Conservation (phyloP, 148 eudicot species). For the Agrostemma githago region DNA sequence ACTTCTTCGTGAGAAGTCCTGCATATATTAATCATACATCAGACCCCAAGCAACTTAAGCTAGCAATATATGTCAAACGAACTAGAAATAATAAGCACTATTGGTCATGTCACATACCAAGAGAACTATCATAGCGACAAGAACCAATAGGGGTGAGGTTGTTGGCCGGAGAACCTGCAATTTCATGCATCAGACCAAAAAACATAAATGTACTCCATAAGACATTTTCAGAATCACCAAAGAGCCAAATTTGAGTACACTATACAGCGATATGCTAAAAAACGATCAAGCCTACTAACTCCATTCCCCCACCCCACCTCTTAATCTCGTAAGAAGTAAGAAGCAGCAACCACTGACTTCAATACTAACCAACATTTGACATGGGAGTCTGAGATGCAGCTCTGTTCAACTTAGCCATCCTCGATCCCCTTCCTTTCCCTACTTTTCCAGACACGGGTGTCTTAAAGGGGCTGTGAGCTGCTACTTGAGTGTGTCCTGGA, state of each 20-base stretch:
- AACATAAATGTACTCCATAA: neutral
- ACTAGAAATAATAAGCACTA: conserved; percentile 3
- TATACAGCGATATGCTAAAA: neutral
- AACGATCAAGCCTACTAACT: neutral
- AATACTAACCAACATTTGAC: conserved; percentile 57
- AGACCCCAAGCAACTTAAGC: neutral
- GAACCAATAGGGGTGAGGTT: conserved; percentile 74
- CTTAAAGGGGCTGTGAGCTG: conserved; percentile 48
- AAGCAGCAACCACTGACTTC: neutral
- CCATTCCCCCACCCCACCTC: neutral
- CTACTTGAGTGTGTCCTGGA: conserved; percentile 40
- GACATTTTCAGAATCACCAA: neutral
- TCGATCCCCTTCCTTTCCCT: conserved; percentile 56
- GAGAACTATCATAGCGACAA: conserved; percentile 95
- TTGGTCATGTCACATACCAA: conserved; percentile 40
- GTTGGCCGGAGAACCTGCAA: conserved; percentile 86
- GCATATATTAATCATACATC: neutral
- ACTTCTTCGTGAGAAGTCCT: conserved; percentile 10
- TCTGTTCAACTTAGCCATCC: conserved; percentile 49
- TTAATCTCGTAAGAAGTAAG: neutral
- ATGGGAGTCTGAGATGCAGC: conserved; percentile 56
- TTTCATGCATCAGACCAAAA: conserved; percentile 8
- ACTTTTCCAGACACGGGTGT: conserved; percentile 71
- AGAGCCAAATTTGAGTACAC: neutral
- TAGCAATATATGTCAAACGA: neutral